Base-by-base conservation (phyloP, 2,329 filamentous ascomycete genomes). In the Colletotrichum viniferum region DNA sequence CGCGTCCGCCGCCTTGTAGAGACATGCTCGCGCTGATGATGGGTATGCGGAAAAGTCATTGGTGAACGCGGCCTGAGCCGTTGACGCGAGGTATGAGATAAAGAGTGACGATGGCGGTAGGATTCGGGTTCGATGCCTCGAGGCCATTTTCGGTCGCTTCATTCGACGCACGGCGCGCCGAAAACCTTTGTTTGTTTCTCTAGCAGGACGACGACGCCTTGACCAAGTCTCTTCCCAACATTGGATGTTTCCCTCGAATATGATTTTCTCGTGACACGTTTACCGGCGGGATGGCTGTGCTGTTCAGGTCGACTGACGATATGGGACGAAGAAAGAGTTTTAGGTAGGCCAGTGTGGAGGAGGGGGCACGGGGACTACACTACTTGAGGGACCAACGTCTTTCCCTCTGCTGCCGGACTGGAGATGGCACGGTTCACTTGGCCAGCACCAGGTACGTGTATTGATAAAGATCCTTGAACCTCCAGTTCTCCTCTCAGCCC, bases 41-140 rank as follows among this genome's bases (percentile, higher is more conserved):
- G 73, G 73, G 5, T 76, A 76, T 5, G 73, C 73, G 8, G 69
- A 73, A 24, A 76, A 76, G 58, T 76, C 43, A 30, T 76, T 76
- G 32, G 34, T 62, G 34, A 76, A 76, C 3, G 48, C 34, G 10
- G 73, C 73, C 26, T 30, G 34, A 16, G 69, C 21, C 5, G 60
- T 34, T 16, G 64, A 60, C 8, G 70, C 69, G 34, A 76, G 73
- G 28, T 69, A 76, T 16, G 69, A 69, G 14, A 76, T 30, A 18
- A 76, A 48, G 34, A 76, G 43, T 60, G 73, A 64, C 13, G 69
- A 68, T 16, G 73, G 52, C 30, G 70, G 32, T 28, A 73, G 7
- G 55, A 52, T 55, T 48, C 66, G 71, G 55, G 52, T 52, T n/a
- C 74, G 60, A 62, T 48, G 65, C 58, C 55, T 74, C 66, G 71